Base-by-base conservation (phyloP, 192 early-diverging fungal species). In the Coemansia sp. region DNA sequence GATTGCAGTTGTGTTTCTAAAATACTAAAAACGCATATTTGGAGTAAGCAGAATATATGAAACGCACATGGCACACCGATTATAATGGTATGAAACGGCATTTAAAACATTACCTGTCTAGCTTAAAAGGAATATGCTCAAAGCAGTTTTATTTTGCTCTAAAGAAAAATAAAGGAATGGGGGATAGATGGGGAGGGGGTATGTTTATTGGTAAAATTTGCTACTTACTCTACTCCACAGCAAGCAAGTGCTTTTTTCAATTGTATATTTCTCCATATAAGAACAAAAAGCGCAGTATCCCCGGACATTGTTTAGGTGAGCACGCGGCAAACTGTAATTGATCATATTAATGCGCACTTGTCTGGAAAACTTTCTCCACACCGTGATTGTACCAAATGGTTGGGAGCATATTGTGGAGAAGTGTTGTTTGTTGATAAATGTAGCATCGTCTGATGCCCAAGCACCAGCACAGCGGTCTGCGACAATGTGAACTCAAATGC, bases 401-500 rank as follows among this genome's bases (percentile, higher is more conserved):
- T 7, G 42, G 42, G n/a, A 18, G 8, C 19, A 21, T 1, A 44
- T 5, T 18, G 19, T 44, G 15, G 42, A 44, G 42, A 44, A 4
- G 1, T 5, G 15, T 0, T 6, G 42, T 17, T 44, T n/a, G 6
- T 4, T 44, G n/a, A 44, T 42, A 3, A 30, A 8, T 44, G 42
- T 18, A 44, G 2, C 42, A 44, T 44, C n/a, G 22, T 23, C 6
- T 2, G 22, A 55, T 43, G 4, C 18, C 25, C 54, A 57, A 45
- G 25, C 18, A 45, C 55, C 55, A 12, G 18, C 30, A 8, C 17
- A 27, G 18, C 27, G 55, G 55, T 42, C 27, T 57, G 42, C 55
- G 27, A 56, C 22, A 45, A 25, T 56, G 55, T 40, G 23, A 11
- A 42, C 43, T 27, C 22, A 42, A 2, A 21, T 10, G 41, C 55